A percentile compares a stretch with the other conserved stretches of the same genome.
Evolutionary conservation across 1,284 basidiomycete genomes (phyloP).

Genomic region (Cerioporus squamosus): DNA sequence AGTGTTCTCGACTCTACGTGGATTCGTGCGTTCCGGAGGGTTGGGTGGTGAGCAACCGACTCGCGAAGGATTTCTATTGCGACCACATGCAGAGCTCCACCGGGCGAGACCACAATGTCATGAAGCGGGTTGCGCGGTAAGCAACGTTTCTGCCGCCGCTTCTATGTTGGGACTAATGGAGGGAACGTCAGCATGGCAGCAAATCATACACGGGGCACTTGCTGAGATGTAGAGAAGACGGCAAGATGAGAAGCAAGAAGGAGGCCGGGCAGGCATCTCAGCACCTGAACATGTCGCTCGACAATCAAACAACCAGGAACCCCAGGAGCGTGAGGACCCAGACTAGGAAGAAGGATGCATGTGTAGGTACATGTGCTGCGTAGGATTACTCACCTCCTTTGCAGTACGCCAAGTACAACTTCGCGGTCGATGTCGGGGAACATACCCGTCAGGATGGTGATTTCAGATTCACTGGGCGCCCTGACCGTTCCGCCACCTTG

Average conservation of each 20-base stretch:
- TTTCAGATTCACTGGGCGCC: conserved; percentile 76
- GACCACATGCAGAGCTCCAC: background rate
- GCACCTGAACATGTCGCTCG: background rate
- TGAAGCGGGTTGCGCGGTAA: conserved; percentile 36
- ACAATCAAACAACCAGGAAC: conserved; percentile 2
- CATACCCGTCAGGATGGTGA: conserved; percentile 75
- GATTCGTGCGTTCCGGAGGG: too few species aligned
- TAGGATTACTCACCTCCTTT: conserved; percentile 69
- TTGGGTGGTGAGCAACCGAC: background rate
- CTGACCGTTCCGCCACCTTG: conserved; percentile 53
- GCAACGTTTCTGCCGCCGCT: conserved; percentile 79
- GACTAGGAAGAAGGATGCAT: background rate
- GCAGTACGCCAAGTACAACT: conserved; percentile 77
- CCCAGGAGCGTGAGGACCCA: background rate
- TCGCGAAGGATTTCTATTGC: background rate
- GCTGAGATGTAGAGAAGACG: conserved; percentile 9
- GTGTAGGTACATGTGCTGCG: background rate
- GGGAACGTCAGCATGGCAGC: conserved; percentile 7
- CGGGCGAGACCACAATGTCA: background rate
- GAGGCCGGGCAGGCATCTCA: background rate
- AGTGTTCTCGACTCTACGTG: too few species aligned
- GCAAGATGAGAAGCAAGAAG: background rate
- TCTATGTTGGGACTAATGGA: conserved; percentile 71
- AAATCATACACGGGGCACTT: background rate
- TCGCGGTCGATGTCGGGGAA: conserved; percentile 82